Percentiles rank a stretch among this genome's conserved stretches.
These are phyloP conservation scores for Biscogniauxia sp. DNA, from an alignment of 2,329 filamentous ascomycete genomes.

Conservation along the genomic window DNA sequence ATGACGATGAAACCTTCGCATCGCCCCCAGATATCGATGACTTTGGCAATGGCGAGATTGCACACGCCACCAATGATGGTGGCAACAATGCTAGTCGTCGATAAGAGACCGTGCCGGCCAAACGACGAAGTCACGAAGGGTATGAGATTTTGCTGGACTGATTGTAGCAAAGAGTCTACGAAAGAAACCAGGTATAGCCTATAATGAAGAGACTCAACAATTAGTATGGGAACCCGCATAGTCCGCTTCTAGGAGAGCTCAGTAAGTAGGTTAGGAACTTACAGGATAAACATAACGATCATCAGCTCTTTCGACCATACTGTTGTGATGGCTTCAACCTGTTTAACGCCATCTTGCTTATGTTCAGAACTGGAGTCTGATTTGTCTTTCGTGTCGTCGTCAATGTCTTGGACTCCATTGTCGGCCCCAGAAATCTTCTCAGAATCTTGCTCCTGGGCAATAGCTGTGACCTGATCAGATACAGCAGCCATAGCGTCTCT, in stretches of 20 bases:
- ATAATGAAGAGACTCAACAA: constrained; percentile 1
- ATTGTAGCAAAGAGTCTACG: constrained; percentile 36
- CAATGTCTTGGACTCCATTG: constrained; percentile 2
- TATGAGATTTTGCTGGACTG: constrained; percentile 48
- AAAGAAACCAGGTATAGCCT: constrained; percentile 41
- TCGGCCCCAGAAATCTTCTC: constrained; percentile 1
- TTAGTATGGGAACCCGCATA: constrained; percentile 1
- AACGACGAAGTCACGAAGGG: constrained; percentile 67
- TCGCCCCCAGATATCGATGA: constrained; percentile 49
- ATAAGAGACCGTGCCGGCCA: constrained; percentile 60
- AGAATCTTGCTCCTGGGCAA: not conserved
- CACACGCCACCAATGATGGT: constrained; percentile 38
- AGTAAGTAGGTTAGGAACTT: constrained; percentile 15
- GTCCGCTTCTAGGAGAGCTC: not conserved
- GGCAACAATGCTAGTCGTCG: constrained; percentile 62
- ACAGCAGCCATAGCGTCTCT: too few relatives aligned
- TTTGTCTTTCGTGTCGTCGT: constrained; percentile 1
- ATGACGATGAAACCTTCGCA: constrained; percentile 44
- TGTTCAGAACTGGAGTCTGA: constrained; percentile 22
- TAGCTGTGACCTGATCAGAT: not conserved
- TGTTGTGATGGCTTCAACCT: constrained; percentile 38
- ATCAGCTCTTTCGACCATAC: constrained; percentile 36
- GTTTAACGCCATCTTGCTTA: constrained; percentile 38
- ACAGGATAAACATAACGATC: constrained; percentile 38
- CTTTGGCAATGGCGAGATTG: constrained; percentile 43